Evolutionary conservation across 495 filamentous ascomycete species (phyloP).

Genomic region (Emericellopsis terricola): DNA sequence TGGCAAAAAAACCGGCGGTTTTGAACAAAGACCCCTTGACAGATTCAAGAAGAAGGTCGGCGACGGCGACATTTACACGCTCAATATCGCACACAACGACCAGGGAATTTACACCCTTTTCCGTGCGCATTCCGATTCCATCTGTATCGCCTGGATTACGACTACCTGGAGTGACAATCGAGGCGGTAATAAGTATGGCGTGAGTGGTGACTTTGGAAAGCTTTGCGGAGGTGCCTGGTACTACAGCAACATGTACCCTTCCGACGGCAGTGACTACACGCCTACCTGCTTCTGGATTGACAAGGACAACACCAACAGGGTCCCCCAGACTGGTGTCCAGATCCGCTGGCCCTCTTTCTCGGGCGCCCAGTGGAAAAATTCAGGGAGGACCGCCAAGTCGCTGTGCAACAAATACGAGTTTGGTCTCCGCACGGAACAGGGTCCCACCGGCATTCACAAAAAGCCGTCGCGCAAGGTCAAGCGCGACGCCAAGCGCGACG

Average conservation of each 20-base stretch:
- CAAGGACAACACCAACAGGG: constrained; percentile 10
- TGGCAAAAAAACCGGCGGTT: constrained; percentile 8
- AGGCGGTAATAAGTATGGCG: constrained; percentile 8
- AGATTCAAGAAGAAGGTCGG: no score
- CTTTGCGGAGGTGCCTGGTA: constrained; percentile 4
- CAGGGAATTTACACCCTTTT: constrained; percentile 14
- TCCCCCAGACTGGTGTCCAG: constrained; percentile 15
- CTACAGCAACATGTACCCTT: neutral
- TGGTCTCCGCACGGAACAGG: neutral
- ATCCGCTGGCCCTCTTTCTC: constrained; percentile 9
- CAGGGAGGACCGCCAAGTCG: neutral
- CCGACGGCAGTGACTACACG: neutral
- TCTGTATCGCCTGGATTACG: constrained; percentile 10
- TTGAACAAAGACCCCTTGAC: no score
- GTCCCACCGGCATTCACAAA: neutral
- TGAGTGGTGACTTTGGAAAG: constrained; percentile 13
- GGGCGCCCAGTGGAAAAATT: constrained; percentile 4
- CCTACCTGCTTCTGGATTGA: constrained; percentile 15
- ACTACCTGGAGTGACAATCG: constrained; percentile 9
- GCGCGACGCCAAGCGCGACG: neutral
- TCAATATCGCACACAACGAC: constrained; percentile 8
- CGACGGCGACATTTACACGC: constrained; percentile 7
- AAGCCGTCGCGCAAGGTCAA: neutral
- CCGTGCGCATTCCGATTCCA: constrained; percentile 12
- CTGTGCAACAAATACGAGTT: neutral